Conservation (phyloP, 345 rosid species). For the Geranium rotundifolium region DNA sequence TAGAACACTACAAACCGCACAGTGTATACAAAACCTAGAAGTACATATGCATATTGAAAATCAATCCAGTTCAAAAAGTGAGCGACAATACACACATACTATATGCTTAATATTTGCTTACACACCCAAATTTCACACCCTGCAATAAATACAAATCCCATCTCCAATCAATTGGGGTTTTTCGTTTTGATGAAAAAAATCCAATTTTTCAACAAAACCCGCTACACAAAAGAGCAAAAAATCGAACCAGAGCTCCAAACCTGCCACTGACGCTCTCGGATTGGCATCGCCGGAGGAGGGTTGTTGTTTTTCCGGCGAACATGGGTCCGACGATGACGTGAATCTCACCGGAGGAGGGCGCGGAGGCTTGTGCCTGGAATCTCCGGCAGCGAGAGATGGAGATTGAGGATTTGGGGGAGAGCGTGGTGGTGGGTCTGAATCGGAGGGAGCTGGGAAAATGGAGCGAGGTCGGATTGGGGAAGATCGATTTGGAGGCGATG, state of each 20-base stretch:
- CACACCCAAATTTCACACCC: background rate
- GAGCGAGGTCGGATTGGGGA: slow-evolving; percentile 12
- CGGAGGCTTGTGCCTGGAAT: slow-evolving; percentile 19
- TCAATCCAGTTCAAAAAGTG: background rate
- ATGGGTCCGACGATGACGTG: slow-evolving; percentile 73
- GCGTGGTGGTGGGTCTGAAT: slow-evolving; percentile 11
- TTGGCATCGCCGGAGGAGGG: slow-evolving; percentile 57
- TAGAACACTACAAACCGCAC: too few species aligned
- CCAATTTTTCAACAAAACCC: background rate
- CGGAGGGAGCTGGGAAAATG: slow-evolving; percentile 9
- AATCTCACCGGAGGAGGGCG: slow-evolving; percentile 40
- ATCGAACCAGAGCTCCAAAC: slow-evolving; percentile 15
- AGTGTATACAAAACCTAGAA: background rate
- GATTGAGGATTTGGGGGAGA: slow-evolving; percentile 10
- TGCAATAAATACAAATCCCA: background rate
- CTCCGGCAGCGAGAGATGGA: slow-evolving; percentile 11
- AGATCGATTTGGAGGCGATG: slow-evolving; percentile 13
- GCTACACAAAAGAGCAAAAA: background rate
- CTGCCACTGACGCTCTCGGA: slow-evolving; percentile 46
- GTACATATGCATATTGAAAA: too few species aligned
- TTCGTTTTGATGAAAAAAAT: background rate
- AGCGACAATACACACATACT: too few species aligned
- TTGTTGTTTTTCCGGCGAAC: slow-evolving; percentile 69
- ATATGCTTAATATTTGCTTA: too few species aligned
- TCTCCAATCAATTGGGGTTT: background rate